Base-by-base conservation (phyloP, 1,284 basidiomycete genomes). In the Naganishia liquefaciens region DNA sequence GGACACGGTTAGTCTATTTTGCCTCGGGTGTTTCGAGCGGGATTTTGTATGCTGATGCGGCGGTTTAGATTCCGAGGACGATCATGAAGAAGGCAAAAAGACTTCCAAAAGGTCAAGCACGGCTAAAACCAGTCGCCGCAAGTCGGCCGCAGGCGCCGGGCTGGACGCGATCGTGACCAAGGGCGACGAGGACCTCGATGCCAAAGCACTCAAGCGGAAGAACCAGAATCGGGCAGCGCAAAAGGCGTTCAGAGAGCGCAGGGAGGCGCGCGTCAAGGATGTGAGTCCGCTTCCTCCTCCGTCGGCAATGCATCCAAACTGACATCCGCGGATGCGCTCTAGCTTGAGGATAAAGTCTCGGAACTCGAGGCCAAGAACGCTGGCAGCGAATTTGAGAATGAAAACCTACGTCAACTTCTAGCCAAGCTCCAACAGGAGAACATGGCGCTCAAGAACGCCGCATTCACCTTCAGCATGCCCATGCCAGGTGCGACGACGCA, bases 221-320 rank as follows among this genome's bases (percentile, higher is more conserved):
- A 79, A 80, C 63, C 79, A 80, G 70, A 80, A 80, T 63, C 70
- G 80, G 28, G 76, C 76, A 0, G 80, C 80, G 1, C 80, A 81
- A 68, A 77, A 79, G 65, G 79, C 78, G 0, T 81, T 81, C 73
- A 68, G 80, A 17, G 79, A 81, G 66, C 66, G 80, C 10, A 70
- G 77, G 13, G 80, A 81, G 67, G 72, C 73, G 19, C 74, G 76
- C 42, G 78, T 79, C 64, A 76, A 75, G 62, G 75, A 78, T 62
- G 78, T 79, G 66, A 73, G 77, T 73, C 23, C 15, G 23, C 13
- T 15, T 13, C 23, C 23, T 15, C 7, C 7, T 37, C 13, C 13
- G 3, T 13, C 33, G 9, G 33, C 37, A 27, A 44, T 63, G 21
- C 11, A 25, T 47, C 25, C 10, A 28, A 28, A 51, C 13, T 28